Conservation (phyloP, 2,329 filamentous ascomycete species). For the Dissoconium aciculare region DNA sequence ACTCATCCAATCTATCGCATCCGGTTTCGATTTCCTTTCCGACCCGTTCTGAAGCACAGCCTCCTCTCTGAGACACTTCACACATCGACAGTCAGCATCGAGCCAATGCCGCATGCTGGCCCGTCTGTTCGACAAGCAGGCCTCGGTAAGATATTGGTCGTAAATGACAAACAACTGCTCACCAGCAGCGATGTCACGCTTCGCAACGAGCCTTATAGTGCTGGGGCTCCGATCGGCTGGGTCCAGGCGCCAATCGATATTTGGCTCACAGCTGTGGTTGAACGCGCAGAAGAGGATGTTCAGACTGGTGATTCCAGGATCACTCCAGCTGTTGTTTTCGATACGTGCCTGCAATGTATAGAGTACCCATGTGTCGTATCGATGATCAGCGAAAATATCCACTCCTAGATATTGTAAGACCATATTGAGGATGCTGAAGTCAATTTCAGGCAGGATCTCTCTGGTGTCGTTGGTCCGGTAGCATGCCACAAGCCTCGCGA, state of each 20-base stretch:
- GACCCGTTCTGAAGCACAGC: no score
- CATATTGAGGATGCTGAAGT: constrained; percentile 54
- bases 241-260: constrained; percentile 59
- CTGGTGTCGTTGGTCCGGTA: constrained; percentile 10
- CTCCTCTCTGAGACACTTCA: constrained; percentile 17
- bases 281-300: constrained; percentile 89
- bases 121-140: constrained; percentile 10
- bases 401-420: constrained; percentile 67
- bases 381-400: constrained; percentile 47
- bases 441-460: constrained; percentile 55
- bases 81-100: constrained; percentile 16
- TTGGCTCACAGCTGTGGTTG: constrained; percentile 88
- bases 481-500: constrained; percentile 17
- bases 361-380: constrained; percentile 65
- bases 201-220: constrained; percentile 10
- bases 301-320: constrained; percentile 35
- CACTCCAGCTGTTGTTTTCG: constrained; percentile 68
- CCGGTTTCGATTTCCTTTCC: no score
- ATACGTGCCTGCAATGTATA: constrained; percentile 82
- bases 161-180: constrained; percentile 22
- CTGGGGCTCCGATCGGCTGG: constrained; percentile 9
- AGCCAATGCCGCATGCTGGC: constrained; percentile 15
- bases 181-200: constrained; percentile 9
- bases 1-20: no score
- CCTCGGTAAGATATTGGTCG: constrained; percentile 12